Evolutionary conservation across 1,284 basidiomycete species (phyloP), one percentile per base, ranked within the genome.

Genomic region (Apiotrichum sp.): DNA sequence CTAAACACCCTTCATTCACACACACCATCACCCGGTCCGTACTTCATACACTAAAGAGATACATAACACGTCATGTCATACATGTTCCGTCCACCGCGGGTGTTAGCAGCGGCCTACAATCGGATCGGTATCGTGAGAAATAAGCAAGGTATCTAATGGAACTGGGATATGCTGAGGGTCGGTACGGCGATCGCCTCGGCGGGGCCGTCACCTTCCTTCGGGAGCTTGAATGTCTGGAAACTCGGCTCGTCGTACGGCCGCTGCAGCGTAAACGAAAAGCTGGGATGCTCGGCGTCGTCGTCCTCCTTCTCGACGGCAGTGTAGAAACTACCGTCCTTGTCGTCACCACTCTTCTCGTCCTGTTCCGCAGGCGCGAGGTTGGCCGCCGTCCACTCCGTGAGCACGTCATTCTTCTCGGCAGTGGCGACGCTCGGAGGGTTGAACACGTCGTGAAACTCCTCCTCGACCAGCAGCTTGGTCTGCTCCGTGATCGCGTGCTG

Each of bases 391-490:
- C 47, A 48, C 34, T 14, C 6, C 16, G n/a, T 9, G 8, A 48
- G 47, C 35, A 13, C 35, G 16, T 38, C 13, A 3, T 6, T 38
- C 7, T 14, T 6, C 22, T 22, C 22, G 22, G 22, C 22, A 22
- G 22, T 22, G 42, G 13, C 34, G 5, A 1, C 22, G 33, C 29
- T 16, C 22, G 38, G 41, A 33, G 69, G 69, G 31, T 61, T 60
- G 59, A 72, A 72, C 4, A 71, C 42, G 40, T 66, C 62, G 4
- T 55, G 45, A 47, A 70, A 68, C 52, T 72, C 72, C 22, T 68
- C 62, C 46, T 74, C 70, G 22, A 74, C 63, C 38, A 72, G 58
- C 8, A 65, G 9, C 10, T 58, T 52, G 2, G 70, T 69, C 50
- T 74, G 65, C 32, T 69, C 67, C 5, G 63, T 52, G 34, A 72